A percentile compares a stretch with the other conserved stretches of the same genome.
Conservation (phyloP, 2,329 filamentous ascomycete genomes). For the Penicillium sp. region DNA sequence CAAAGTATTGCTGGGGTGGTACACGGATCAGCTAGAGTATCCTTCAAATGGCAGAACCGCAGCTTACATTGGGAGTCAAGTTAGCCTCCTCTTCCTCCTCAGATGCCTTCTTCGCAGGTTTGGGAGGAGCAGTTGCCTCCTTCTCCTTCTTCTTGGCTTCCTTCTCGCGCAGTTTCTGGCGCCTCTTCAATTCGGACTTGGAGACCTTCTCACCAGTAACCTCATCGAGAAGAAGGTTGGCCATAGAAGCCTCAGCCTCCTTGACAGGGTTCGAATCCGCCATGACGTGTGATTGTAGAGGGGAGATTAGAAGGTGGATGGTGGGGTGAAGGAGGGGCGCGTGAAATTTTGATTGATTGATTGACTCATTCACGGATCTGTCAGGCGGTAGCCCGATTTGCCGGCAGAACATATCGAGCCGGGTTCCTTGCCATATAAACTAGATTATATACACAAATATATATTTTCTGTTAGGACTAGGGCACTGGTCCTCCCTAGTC, state of each 20-base stretch:
- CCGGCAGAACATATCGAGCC: too few relatives aligned
- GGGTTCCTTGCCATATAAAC: too few relatives aligned
- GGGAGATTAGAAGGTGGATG: conserved; percentile 18
- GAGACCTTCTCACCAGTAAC: conserved; percentile 85
- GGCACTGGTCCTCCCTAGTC: too few relatives aligned
- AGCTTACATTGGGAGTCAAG: conserved; percentile 66
- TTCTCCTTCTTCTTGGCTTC: conserved; percentile 88
- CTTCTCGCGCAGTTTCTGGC: conserved; percentile 83
- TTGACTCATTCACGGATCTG: too few relatives aligned
- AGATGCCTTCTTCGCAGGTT: conserved; percentile 59
- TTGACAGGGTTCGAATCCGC: conserved; percentile 42
- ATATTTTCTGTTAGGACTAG: too few relatives aligned
- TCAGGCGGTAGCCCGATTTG: too few relatives aligned
- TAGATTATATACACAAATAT: too few relatives aligned
- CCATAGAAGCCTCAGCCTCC: conserved; percentile 51
- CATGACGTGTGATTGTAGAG: conserved; percentile 31
- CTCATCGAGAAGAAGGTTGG: conserved; percentile 82
- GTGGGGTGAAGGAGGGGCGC: conserved; percentile 26
- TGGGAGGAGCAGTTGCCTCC: conserved; percentile 64
- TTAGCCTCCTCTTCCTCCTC: conserved; percentile 67
- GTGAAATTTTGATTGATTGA: too few relatives aligned
- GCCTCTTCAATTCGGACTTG: conserved; percentile 90
- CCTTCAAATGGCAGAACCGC: neutral
- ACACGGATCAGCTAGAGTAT: conserved; percentile 14
- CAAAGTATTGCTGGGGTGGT: conserved; percentile 91